phyloP scores from a whole-genome alignment of 139 green algal species.

The Chlorella vulgaris region DNA sequence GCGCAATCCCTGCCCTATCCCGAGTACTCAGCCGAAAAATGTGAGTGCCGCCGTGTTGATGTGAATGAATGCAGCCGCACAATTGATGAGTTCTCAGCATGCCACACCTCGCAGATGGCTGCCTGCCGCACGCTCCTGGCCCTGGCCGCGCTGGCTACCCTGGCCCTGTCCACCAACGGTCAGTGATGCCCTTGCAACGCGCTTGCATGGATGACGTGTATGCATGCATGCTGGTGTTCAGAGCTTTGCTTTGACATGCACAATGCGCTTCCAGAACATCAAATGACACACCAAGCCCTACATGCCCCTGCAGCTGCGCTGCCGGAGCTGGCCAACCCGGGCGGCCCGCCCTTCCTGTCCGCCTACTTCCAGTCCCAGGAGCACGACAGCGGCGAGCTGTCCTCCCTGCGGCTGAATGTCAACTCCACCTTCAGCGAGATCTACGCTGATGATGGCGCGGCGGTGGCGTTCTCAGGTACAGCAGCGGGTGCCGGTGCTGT shows the following conservation, averaged over 20 bases:
- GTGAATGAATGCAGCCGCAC: too few relatives aligned
- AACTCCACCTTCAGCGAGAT: neutral
- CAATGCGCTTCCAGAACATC: too few relatives aligned
- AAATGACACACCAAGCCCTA: too few relatives aligned
- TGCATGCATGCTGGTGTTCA: neutral
- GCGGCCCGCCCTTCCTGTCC: neutral
- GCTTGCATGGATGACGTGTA: too few relatives aligned
- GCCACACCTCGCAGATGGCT: neutral
- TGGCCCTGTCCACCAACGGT: neutral
- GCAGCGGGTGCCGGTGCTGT: neutral
- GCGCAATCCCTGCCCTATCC: too few relatives aligned
- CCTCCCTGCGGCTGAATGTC: neutral
- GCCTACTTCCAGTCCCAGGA: neutral
- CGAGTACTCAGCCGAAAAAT: too few relatives aligned
- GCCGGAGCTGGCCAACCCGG: neutral
- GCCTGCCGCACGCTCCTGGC: neutral
- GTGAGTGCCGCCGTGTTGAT: too few relatives aligned
- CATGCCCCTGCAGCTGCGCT: neutral
- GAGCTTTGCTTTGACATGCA: neutral
- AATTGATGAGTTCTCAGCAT: neutral
- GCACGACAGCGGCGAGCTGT: neutral
- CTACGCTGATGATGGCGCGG: neutral
- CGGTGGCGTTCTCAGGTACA: neutral
- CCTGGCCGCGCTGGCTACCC: neutral
- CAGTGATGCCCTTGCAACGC: too few relatives aligned